Evolutionary conservation across 768 basidiomycete genomes (phyloP).

Genomic region (Obba rivulosa): DNA sequence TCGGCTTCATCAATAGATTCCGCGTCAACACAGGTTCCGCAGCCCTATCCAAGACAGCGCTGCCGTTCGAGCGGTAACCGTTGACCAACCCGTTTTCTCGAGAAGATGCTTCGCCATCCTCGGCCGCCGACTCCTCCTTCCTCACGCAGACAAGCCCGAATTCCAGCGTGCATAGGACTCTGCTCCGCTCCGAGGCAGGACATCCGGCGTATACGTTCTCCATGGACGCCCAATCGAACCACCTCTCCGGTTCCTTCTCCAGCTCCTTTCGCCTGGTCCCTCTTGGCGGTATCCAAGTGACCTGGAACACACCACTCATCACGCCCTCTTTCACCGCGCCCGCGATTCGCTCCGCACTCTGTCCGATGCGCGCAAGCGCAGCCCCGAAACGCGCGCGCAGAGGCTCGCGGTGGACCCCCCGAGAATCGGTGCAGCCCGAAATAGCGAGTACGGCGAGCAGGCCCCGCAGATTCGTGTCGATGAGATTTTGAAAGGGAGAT

Average conservation of each 20-base stretch:
- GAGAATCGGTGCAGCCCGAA: slow-evolving; percentile 24
- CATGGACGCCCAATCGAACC: slow-evolving; percentile 23
- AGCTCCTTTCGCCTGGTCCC: slow-evolving; percentile 2
- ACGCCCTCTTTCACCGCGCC: slow-evolving; percentile 25
- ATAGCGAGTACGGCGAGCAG: slow-evolving; percentile 28
- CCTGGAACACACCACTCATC: slow-evolving; percentile 28
- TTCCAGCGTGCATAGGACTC: slow-evolving; percentile 25
- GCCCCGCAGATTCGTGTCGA: slow-evolving; percentile 23
- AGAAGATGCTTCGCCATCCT: background rate
- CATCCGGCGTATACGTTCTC: slow-evolving; percentile 21
- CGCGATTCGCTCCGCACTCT: slow-evolving; percentile 24
- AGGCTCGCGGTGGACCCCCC: slow-evolving; percentile 22
- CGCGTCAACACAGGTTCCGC: slow-evolving; percentile 7
- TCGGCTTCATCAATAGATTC: slow-evolving; percentile 23
- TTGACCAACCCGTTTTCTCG: background rate
- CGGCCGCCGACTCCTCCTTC: slow-evolving; percentile 9
- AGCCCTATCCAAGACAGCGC: background rate
- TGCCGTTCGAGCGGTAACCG: background rate
- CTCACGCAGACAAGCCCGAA: slow-evolving; percentile 21
- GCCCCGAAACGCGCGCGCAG: slow-evolving; percentile 26
- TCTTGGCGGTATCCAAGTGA: slow-evolving; percentile 16
- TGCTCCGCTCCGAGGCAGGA: slow-evolving; percentile 13
- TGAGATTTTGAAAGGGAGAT: slow-evolving; percentile 12
- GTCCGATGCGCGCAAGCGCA: slow-evolving; percentile 21
- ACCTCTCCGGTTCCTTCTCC: slow-evolving; percentile 2